Base-by-base conservation (phyloP, 306 rosid species). In the Inga oerstediana region DNA sequence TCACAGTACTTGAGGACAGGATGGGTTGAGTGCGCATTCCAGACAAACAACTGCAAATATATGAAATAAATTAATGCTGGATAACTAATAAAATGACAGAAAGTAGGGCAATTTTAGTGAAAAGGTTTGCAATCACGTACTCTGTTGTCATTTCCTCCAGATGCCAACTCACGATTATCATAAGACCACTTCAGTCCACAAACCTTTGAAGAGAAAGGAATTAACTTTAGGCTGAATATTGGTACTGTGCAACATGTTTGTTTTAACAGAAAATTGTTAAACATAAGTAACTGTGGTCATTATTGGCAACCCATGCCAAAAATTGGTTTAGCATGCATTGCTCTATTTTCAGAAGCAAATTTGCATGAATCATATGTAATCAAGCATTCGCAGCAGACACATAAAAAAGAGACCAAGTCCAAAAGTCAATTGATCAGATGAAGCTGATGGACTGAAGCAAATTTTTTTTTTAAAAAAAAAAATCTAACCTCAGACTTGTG, bases 161-260 rank as follows among this genome's bases (percentile, higher is more conserved):
- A 94, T 83, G 98, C 98, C 74, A 94, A 85, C 84, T 94, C 98
- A 22, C 98, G 97, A 81, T 88, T 91, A 82, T 94, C 98, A 10
- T 90, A 91, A 8, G 98, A 94, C 98, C 98, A 94, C 84, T 94
- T 92, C 84, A 94, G 82, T 80, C 98, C 98, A 80, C 98, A 94
- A 80, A 94, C 98, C 98, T 94, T 76, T 5, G 35, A 80, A 73
- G 12, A 72, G 70, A 76, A 81, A 17, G 54, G 64, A 81, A 77
- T 15, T 27, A 81, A 45, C 11, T 43, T 82, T 22, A 45, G 76
- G 41, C 37, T 22, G 45, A 72, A 72, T 22, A 24, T 22, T 13
- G 76, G 76, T 22, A 46, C 4, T 7, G 59, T 24, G 34, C 48
- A 8, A 51, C 35, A 46, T 46, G 59, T 7, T 72, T 24, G 41